Evolutionary conservation across 495 filamentous ascomycete species (phyloP).

Genomic region (Aspergillus diversus): DNA sequence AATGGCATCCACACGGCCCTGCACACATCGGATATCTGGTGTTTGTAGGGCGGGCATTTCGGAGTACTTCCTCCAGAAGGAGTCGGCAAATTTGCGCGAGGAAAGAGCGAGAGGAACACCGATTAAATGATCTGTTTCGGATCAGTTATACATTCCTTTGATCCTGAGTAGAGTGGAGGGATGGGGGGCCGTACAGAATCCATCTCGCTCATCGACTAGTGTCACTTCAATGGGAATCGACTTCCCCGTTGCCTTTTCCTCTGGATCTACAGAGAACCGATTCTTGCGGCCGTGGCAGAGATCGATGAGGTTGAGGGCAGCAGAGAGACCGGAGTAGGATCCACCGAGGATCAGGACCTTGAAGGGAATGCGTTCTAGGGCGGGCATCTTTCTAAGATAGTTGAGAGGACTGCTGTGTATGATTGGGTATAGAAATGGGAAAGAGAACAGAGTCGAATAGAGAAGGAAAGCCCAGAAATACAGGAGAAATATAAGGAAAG

Average conservation of each 20-base stretch:
- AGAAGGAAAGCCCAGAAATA: background rate
- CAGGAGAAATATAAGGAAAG: background rate
- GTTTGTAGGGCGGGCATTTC: constrained; percentile 61
- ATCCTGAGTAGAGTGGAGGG: constrained; percentile 7
- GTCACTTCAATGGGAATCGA: constrained; percentile 62
- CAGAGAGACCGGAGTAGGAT: constrained; percentile 66
- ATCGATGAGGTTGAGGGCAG: constrained; percentile 62
- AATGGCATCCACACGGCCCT: constrained; percentile 58
- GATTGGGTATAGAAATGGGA: background rate
- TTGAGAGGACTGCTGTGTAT: background rate
- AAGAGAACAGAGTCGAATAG: background rate
- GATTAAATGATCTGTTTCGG: constrained; percentile 59
- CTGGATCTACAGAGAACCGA: constrained; percentile 38
- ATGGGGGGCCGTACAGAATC: constrained; percentile 57
- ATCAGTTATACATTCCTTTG: background rate
- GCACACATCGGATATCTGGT: constrained; percentile 55
- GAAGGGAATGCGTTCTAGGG: constrained; percentile 35
- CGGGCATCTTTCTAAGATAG: constrained; percentile 31
- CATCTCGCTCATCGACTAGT: constrained; percentile 71
- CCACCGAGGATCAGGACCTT: constrained; percentile 63
- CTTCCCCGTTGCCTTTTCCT: constrained; percentile 31
- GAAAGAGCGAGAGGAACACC: constrained; percentile 65
- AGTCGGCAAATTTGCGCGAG: constrained; percentile 54
- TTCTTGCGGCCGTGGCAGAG: constrained; percentile 50
- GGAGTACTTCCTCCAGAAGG: constrained; percentile 64